These are phyloP conservation scores for Solanum rostratum DNA, from an alignment of 257 asterid species.

Conservation along the genomic window DNA sequence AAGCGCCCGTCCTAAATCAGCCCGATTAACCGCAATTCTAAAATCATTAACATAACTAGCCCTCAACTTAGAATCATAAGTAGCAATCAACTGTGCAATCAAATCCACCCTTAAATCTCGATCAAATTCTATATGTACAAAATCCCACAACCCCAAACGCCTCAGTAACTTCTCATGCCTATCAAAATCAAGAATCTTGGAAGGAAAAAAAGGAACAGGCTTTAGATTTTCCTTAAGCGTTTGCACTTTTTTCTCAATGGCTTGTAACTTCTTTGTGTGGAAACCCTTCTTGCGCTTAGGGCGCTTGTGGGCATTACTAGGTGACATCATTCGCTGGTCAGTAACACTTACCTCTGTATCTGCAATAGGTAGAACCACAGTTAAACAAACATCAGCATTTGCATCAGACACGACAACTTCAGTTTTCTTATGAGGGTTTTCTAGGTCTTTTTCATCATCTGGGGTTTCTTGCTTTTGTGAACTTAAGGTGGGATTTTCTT, in stretches of 20 bases:
- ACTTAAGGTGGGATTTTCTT: neutral
- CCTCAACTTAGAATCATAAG: constrained; percentile 38
- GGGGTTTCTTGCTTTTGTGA: neutral
- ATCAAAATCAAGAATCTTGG: constrained; percentile 31
- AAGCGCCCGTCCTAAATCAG: constrained; percentile 64
- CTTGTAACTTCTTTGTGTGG: constrained; percentile 32
- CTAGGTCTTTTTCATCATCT: constrained; percentile 4
- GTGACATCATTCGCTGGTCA: constrained; percentile 16
- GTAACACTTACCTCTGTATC: constrained; percentile 1
- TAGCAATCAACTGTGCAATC: constrained; percentile 57
- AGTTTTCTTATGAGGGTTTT: constrained; percentile 3
- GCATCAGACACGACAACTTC: neutral
- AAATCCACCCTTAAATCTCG: constrained; percentile 45
- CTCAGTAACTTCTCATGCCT: constrained; percentile 47
- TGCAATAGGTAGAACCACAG: constrained; percentile 6
- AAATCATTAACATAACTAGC: constrained; percentile 32
- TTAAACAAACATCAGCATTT: neutral
- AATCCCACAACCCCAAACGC: constrained; percentile 77
- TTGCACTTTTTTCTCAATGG: constrained; percentile 37
- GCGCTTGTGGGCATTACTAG: constrained; percentile 8
- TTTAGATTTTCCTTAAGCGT: constrained; percentile 32
- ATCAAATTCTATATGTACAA: constrained; percentile 57
- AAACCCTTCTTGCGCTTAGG: constrained; percentile 47
- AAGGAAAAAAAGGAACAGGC: constrained; percentile 59
- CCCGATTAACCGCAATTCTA: constrained; percentile 42